Percentiles rank a stretch among this genome's conserved stretches.
phyloP scores from a whole-genome alignment of 345 rosid species.

The Ceriops zippeliana region DNA sequence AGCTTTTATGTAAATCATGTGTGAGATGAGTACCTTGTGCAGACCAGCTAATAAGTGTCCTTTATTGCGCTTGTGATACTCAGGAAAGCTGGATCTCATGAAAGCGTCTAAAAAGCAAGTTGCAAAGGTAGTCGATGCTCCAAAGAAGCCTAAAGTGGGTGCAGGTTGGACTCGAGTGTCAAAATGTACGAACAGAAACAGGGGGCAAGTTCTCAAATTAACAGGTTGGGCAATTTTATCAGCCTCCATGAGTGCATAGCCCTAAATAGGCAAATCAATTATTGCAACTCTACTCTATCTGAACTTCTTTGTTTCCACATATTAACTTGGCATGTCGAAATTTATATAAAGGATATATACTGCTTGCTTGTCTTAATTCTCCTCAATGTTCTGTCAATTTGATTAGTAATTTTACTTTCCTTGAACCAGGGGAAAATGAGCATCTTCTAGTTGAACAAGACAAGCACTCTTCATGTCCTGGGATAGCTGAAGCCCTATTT shows the following conservation, averaged over 20 bases:
- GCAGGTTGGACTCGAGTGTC: constrained; percentile 14
- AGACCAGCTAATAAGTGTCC: background rate
- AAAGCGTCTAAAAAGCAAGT: constrained; percentile 22
- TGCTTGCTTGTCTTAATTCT: background rate
- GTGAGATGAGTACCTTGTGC: background rate
- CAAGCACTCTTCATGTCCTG: constrained; percentile 25
- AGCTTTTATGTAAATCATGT: too few relatives aligned
- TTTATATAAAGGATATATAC: background rate
- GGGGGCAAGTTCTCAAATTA: constrained; percentile 12
- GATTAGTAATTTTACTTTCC: constrained; percentile 1
- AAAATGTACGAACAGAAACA: constrained; percentile 25
- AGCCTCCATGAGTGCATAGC: background rate
- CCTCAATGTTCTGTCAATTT: background rate
- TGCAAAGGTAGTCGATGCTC: constrained; percentile 16
- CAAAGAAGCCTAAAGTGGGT: constrained; percentile 8
- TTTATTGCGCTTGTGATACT: background rate
- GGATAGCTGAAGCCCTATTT: constrained; percentile 16
- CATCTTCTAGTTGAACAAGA: constrained; percentile 15
- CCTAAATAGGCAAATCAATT: background rate
- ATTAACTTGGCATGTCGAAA: background rate
- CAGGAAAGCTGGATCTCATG: constrained; percentile 24
- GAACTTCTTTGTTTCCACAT: background rate
- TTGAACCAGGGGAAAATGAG: constrained; percentile 19
- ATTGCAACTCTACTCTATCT: background rate
- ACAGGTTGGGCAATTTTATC: constrained; percentile 17